phyloP scores from a whole-genome alignment of 177 flowering plant genomes.

The Tripterygium wilfordii region DNA sequence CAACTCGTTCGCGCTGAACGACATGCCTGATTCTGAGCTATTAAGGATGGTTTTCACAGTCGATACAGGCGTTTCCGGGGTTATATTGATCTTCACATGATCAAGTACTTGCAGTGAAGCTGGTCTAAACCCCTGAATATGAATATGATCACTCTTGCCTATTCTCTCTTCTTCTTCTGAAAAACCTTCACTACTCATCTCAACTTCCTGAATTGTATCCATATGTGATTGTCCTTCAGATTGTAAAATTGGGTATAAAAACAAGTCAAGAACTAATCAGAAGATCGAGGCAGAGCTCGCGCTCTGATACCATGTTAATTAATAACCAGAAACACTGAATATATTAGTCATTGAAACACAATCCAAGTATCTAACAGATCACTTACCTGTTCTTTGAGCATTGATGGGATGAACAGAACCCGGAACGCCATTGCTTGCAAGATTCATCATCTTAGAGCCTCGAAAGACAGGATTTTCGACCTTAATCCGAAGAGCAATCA shows the following conservation, averaged over 20 bases:
- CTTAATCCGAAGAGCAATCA: conserved; percentile 37
- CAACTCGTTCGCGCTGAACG: neutral
- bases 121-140: neutral
- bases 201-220: conserved; percentile 28
- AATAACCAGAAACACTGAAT: too few relatives aligned
- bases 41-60: neutral
- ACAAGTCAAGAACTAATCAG: too few relatives aligned
- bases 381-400: too few relatives aligned
- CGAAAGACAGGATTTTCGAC: conserved; percentile 23
- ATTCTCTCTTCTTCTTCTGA: conserved; percentile 8
- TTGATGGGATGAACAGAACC: neutral
- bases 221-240: conserved; percentile 12
- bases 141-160: neutral
- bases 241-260: too few relatives aligned
- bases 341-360: too few relatives aligned
- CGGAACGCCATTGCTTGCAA: neutral
- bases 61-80: neutral
- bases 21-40: neutral
- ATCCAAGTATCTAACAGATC: too few relatives aligned
- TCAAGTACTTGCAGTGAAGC: neutral
- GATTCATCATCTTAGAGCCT: neutral
- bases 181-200: conserved; percentile 17
- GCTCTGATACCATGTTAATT: too few relatives aligned
- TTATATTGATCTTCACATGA: neutral
- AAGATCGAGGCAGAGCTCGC: too few relatives aligned